These are phyloP conservation scores for Penicillium waksmanii DNA, from an alignment of 495 filamentous ascomycete species.

Conservation along the genomic window DNA sequence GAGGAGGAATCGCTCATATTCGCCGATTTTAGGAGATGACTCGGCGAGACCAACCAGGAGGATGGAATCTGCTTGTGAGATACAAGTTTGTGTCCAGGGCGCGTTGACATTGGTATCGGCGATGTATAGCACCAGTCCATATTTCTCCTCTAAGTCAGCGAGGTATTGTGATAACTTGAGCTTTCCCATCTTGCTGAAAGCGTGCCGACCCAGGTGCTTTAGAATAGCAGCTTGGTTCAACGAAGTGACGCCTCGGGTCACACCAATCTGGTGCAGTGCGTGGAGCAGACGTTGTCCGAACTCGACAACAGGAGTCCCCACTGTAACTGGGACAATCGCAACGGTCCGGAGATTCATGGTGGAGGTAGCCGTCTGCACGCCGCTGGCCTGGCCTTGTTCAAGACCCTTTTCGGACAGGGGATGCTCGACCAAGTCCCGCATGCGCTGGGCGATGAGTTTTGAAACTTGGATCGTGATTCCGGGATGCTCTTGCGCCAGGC, in stretches of 20 bases:
- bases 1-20: slow-evolving; percentile 93
- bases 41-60: slow-evolving; percentile 91
- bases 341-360: slow-evolving; percentile 92
- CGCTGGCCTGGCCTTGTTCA: slow-evolving; percentile 60
- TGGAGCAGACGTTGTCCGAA: slow-evolving; percentile 89
- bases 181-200: slow-evolving; percentile 97
- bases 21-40: slow-evolving; percentile 84
- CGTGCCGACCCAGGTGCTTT: slow-evolving; percentile 91
- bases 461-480: slow-evolving; percentile 99
- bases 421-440: slow-evolving; percentile 85
- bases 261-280: slow-evolving; percentile 85
- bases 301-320: slow-evolving; percentile 91
- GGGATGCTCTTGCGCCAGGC: slow-evolving; percentile 92
- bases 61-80: slow-evolving; percentile 94
- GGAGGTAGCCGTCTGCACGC: slow-evolving; percentile 74
- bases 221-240: slow-evolving; percentile 92
- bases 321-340: slow-evolving; percentile 86
- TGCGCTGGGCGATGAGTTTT: slow-evolving; percentile 94
- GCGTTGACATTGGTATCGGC: slow-evolving; percentile 97
- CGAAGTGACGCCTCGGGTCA: slow-evolving; percentile 85
- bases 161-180: slow-evolving; percentile 95
- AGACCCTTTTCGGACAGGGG: slow-evolving; percentile 67
- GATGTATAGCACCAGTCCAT: slow-evolving; percentile 92
- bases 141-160: slow-evolving; percentile 96
- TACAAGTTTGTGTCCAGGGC: slow-evolving; percentile 98